Conservation (phyloP, 2,329 filamentous ascomycete genomes). For the Colletotrichum chlorophyti region DNA sequence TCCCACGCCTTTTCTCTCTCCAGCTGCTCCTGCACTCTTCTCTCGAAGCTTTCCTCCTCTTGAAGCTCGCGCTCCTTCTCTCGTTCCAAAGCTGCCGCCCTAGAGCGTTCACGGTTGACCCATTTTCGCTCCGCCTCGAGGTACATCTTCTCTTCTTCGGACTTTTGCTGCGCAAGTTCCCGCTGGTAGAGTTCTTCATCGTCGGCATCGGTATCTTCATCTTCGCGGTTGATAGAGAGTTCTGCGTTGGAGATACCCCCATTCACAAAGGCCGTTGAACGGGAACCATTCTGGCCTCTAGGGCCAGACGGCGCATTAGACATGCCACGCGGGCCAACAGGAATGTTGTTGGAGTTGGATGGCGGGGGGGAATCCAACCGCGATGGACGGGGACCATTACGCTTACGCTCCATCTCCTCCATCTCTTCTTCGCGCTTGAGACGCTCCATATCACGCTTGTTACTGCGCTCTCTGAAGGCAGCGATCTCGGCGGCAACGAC, state of each 20-base stretch:
- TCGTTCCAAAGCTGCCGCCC: constrained; percentile 83
- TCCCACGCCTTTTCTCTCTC: constrained; percentile 76
- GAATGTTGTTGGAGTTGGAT: constrained; percentile 73
- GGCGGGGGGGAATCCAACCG: constrained; percentile 76
- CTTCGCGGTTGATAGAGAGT: constrained; percentile 68
- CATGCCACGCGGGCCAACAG: constrained; percentile 74
- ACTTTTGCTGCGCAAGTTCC: constrained; percentile 72
- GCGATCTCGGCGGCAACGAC: constrained; percentile 94
- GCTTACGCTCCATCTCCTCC: constrained; percentile 80
- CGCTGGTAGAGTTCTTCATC: constrained; percentile 85
- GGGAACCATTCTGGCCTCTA: constrained; percentile 68
- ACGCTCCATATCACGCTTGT: constrained; percentile 85
- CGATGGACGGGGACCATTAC: constrained; percentile 71
- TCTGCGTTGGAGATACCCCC: constrained; percentile 72
- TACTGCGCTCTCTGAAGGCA: constrained; percentile 92
- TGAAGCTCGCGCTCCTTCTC: constrained; percentile 82
- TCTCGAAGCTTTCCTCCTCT: constrained; percentile 70
- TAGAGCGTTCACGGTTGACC: constrained; percentile 86
- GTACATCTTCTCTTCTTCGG: constrained; percentile 81
- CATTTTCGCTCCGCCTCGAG: constrained; percentile 88
- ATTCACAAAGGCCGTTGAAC: constrained; percentile 79
- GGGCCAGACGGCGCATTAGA: constrained; percentile 76
- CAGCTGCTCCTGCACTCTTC: constrained; percentile 74
- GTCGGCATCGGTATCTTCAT: constrained; percentile 86
- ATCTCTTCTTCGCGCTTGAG: constrained; percentile 89